These are phyloP conservation scores for Podaxis rugospora DNA, from an alignment of 768 basidiomycete species.

Conservation along the genomic window DNA sequence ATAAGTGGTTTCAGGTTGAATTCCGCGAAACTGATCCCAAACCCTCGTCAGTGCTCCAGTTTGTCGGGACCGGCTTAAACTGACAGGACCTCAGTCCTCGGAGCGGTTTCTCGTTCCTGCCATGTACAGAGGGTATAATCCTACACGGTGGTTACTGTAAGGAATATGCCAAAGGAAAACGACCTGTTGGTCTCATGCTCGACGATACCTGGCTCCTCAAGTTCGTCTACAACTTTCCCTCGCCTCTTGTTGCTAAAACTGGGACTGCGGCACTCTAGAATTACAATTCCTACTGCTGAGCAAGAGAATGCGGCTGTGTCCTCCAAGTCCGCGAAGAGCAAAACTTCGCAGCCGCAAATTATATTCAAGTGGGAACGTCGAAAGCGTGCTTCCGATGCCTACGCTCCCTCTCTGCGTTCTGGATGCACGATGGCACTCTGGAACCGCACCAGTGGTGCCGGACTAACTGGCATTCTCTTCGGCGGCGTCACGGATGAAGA, in stretches of 20 bases:
- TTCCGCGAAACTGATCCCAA: constrained; percentile 64
- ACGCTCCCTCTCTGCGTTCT: constrained; percentile 65
- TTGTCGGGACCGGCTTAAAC: not conserved
- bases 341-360: constrained; percentile 26
- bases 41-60: constrained; percentile 55
- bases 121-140: constrained; percentile 72
- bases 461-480: constrained; percentile 72
- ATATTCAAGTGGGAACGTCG: constrained; percentile 82
- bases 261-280: constrained; percentile 10
- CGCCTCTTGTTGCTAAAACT: not conserved
- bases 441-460: constrained; percentile 33
- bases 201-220: constrained; percentile 89
- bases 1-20: constrained; percentile 79
- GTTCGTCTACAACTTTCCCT: constrained; percentile 30
- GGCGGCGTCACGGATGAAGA: constrained; percentile 90
- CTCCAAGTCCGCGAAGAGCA: constrained; percentile 23
- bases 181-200: constrained; percentile 80
- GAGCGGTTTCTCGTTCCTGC: constrained; percentile 82
- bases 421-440: constrained; percentile 89
- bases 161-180: constrained; percentile 82
- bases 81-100: constrained; percentile 43
- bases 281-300: constrained; percentile 18
- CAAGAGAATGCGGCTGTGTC: constrained; percentile 14
- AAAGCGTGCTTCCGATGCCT: constrained; percentile 65
- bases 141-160: constrained; percentile 91